Percentiles rank a stretch among this genome's conserved stretches.
These are phyloP conservation scores for Chytriomyces sp. DNA, from an alignment of 192 early-diverging fungal species.

Conservation along the genomic window DNA sequence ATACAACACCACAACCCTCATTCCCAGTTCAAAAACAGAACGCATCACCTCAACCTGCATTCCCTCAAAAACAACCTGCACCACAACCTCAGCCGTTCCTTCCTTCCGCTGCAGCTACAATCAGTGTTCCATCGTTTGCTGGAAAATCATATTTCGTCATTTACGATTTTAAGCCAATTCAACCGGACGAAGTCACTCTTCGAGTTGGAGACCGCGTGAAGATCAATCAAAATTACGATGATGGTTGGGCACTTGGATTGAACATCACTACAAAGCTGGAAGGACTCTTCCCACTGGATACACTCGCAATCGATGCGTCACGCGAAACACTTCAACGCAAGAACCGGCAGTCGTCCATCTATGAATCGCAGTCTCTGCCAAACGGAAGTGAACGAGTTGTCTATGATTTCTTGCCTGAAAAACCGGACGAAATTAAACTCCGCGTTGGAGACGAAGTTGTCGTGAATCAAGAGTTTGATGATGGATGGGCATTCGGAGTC, in stretches of 20 bases:
- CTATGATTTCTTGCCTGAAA: background rate
- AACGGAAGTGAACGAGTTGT: background rate
- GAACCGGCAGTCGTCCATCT: constrained; percentile 20
- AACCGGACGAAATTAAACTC: constrained; percentile 64
- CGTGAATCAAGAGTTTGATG: constrained; percentile 77
- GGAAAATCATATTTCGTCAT: background rate
- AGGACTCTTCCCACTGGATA: constrained; percentile 16
- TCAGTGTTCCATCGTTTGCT: background rate
- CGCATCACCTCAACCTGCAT: no score
- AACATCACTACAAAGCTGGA: constrained; percentile 7
- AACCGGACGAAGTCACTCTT: background rate
- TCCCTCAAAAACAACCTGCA: no score
- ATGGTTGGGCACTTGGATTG: constrained; percentile 26
- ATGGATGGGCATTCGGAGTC: constrained; percentile 83
- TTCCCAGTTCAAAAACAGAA: background rate
- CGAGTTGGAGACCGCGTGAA: background rate
- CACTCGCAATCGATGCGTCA: no score
- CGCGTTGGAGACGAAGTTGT: constrained; percentile 73
- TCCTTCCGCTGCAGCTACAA: background rate
- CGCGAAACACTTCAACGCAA: background rate
- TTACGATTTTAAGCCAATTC: constrained; percentile 8
- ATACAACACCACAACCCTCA: background rate
- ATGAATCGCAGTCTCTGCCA: background rate
- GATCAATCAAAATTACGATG: background rate
- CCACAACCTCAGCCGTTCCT: no score